Evolutionary conservation across 345 rosid species (phyloP).

Genomic region (Ricinus communis): DNA sequence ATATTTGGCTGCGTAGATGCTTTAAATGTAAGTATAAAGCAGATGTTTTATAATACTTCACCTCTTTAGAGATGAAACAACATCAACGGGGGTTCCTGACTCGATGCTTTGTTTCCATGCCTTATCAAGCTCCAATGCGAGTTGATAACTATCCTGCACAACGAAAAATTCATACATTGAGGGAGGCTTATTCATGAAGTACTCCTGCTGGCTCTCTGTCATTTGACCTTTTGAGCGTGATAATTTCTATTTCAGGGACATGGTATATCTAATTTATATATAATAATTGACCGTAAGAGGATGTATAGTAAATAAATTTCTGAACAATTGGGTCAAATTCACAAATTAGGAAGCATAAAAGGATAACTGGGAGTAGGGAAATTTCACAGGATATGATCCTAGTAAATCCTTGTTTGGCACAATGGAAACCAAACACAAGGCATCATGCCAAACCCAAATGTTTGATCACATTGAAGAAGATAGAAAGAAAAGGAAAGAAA

Average conservation of each 20-base stretch:
- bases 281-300: background rate
- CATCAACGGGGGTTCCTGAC: constrained; percentile 52
- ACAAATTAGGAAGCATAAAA: background rate
- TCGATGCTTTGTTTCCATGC: constrained; percentile 62
- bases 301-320: background rate
- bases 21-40: background rate
- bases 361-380: background rate
- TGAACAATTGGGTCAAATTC: background rate
- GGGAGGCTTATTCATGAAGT: background rate
- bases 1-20: background rate
- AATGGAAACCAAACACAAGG: background rate
- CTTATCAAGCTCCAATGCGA: constrained; percentile 76
- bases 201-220: background rate
- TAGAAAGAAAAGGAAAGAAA: background rate
- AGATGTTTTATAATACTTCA: constrained; percentile 17
- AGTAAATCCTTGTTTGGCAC: background rate
- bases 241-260: background rate
- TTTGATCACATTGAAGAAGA: background rate
- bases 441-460: background rate
- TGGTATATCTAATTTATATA: background rate
- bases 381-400: background rate
- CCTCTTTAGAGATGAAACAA: constrained; percentile 77
- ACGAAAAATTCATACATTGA: constrained; percentile 1
- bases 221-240: background rate
- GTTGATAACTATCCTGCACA: constrained; percentile 84